Percentiles rank a stretch among this genome's conserved stretches.
Evolutionary conservation across 148 eudicot species (phyloP).

Genomic region (Silene conica): DNA sequence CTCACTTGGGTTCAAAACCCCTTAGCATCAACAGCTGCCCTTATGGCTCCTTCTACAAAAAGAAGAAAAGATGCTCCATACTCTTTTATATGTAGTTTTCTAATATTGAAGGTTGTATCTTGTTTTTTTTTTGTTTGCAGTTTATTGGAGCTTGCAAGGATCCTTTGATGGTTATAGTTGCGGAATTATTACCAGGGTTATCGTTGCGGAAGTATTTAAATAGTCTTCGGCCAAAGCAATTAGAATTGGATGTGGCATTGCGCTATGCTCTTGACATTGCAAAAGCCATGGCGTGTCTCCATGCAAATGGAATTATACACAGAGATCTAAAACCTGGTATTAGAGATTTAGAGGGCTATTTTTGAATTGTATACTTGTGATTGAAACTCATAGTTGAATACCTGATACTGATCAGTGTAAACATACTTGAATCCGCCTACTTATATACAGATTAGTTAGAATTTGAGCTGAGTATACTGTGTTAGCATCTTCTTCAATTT

Average conservation of each 20-base stretch:
- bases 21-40: too few species aligned
- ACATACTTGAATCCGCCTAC: not conserved
- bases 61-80: not conserved
- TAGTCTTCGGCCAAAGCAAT: conserved; percentile 66
- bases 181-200: conserved; percentile 84
- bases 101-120: not conserved
- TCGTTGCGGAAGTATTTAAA: conserved; percentile 74
- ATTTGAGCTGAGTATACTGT: conserved; percentile 7
- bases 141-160: conserved; percentile 98
- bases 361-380: conserved; percentile 24
- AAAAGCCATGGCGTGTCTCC: conserved; percentile 85
- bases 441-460: not conserved
- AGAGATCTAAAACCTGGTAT: conserved; percentile 97
- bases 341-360: conserved; percentile 15
- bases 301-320: conserved; percentile 94
- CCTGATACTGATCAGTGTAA: not conserved
- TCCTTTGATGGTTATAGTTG: conserved; percentile 92
- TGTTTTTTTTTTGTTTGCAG: conserved; percentile 43
- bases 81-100: not conserved
- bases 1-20: not conserved
- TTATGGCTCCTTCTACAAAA: too few species aligned
- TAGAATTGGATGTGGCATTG: conserved; percentile 62
- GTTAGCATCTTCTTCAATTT: not conserved
- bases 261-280: conserved; percentile 85
- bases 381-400: not conserved